A percentile compares a stretch with the other conserved stretches of the same genome.
phyloP scores from a whole-genome alignment of 129 eudicot species.

The Escallonia rubra region DNA sequence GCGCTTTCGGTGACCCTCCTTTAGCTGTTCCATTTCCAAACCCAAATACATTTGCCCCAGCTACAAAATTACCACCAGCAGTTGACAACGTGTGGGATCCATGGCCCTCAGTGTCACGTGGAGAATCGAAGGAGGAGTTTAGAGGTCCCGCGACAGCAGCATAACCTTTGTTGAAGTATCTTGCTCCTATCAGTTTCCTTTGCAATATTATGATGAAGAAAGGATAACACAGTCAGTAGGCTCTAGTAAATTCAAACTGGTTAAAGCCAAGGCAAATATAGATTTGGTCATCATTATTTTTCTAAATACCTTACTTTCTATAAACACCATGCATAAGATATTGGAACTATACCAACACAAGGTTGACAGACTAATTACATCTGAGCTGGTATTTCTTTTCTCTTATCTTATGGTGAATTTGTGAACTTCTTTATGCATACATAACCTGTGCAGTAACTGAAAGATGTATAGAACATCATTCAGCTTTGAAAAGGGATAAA shows the following conservation, averaged over 20 bases:
- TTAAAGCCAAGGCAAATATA: neutral
- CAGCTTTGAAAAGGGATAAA: neutral
- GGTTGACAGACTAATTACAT: too few species aligned
- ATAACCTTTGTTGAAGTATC: constrained; percentile 86
- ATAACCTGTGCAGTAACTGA: neutral
- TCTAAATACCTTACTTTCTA: too few species aligned
- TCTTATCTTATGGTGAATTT: neutral
- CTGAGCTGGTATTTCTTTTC: too few species aligned
- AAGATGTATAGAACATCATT: neutral
- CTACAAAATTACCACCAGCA: constrained; percentile 80
- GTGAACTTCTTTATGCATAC: neutral
- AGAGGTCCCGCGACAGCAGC: constrained; percentile 51
- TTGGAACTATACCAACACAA: too few species aligned
- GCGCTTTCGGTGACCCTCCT: constrained; percentile 89
- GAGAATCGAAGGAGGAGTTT: constrained; percentile 42
- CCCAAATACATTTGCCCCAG: constrained; percentile 60
- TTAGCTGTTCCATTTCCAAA: constrained; percentile 84
- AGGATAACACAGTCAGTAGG: constrained; percentile 9
- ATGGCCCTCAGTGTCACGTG: constrained; percentile 83
- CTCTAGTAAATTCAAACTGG: neutral
- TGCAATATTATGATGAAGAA: constrained; percentile 10
- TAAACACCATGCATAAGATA: too few species aligned
- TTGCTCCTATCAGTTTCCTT: constrained; percentile 93
- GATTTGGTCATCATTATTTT: too few species aligned
- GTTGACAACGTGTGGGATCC: constrained; percentile 98